Percentiles rank a stretch among this genome's conserved stretches.
Conservation (phyloP, 2,329 filamentous ascomycete species). For the Claviceps fusiformis region DNA sequence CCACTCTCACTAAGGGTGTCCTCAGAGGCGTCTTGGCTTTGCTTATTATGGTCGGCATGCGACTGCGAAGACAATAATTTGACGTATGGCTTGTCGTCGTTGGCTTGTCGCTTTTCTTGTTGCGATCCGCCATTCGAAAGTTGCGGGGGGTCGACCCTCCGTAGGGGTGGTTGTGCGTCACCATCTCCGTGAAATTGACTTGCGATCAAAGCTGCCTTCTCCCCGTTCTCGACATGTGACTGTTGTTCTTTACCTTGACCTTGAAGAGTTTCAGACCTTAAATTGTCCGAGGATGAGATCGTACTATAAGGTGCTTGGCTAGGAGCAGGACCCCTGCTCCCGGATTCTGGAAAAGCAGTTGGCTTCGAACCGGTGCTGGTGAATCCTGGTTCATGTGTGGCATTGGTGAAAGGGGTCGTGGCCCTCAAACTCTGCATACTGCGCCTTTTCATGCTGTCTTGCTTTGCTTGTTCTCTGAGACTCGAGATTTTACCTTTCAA, state of each 20-base stretch:
- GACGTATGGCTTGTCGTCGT: not conserved
- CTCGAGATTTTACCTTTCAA: conserved; percentile 75
- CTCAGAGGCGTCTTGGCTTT: conserved; percentile 8
- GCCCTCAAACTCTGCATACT: conserved; percentile 65
- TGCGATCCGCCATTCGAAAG: not conserved
- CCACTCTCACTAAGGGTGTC: conserved; percentile 45
- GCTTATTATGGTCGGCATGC: conserved; percentile 9
- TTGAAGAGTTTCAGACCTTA: not conserved
- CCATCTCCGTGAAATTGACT: conserved; percentile 1
- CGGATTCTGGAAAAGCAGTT: conserved; percentile 9
- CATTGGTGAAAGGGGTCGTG: conserved; percentile 66
- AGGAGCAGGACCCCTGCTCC: not conserved
- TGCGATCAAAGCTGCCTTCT: not conserved
- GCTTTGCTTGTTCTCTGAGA: conserved; percentile 63
- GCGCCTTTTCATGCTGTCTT: conserved; percentile 63
- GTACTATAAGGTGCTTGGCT: not conserved
- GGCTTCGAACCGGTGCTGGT: conserved; percentile 8
- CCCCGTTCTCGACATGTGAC: conserved; percentile 5
- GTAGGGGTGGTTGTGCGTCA: not conserved
- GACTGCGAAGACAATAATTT: conserved; percentile 1
- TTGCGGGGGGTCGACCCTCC: not conserved
- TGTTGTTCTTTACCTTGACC: not conserved
- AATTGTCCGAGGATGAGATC: not conserved
- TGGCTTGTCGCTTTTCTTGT: not conserved
- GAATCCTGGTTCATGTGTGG: conserved; percentile 26